phyloP scores from a whole-genome alignment of 2,329 filamentous ascomycete genomes.

The Aspergillus sp. region DNA sequence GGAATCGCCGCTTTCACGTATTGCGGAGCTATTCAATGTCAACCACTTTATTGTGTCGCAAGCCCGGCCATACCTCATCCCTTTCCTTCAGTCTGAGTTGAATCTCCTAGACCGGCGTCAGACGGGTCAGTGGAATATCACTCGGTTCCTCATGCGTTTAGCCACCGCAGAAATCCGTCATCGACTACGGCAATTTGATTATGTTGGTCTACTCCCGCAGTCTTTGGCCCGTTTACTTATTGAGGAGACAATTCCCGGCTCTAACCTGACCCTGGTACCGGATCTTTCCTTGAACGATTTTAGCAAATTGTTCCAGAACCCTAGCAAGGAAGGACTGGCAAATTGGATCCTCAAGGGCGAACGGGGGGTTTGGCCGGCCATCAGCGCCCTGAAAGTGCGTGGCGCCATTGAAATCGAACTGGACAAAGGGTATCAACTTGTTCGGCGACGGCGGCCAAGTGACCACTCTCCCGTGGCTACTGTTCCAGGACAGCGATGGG shows the following conservation, averaged over 20 bases:
- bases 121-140: constrained; percentile 54
- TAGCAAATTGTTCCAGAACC: constrained; percentile 73
- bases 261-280: constrained; percentile 76
- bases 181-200: constrained; percentile 74
- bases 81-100: constrained; percentile 76
- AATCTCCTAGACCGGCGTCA: constrained; percentile 64
- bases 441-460: constrained; percentile 47
- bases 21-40: constrained; percentile 82
- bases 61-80: constrained; percentile 82
- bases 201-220: constrained; percentile 65
- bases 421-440: constrained; percentile 77
- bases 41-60: constrained; percentile 96
- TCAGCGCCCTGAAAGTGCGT: constrained; percentile 73
- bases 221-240: constrained; percentile 71
- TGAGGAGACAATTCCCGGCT: constrained; percentile 74
- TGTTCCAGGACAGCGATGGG: constrained; percentile 9
- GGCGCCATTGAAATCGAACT: constrained; percentile 85
- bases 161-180: constrained; percentile 74
- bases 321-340: constrained; percentile 67
- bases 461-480: constrained; percentile 15
- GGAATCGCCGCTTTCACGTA: constrained; percentile 63
- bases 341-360: constrained; percentile 87
- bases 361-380: constrained; percentile 83
- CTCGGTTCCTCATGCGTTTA: constrained; percentile 57
- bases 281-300: constrained; percentile 71